Evolutionary conservation across 176 grass and related monocot genomes (phyloP).

Genomic region (Olyra latifolia): DNA sequence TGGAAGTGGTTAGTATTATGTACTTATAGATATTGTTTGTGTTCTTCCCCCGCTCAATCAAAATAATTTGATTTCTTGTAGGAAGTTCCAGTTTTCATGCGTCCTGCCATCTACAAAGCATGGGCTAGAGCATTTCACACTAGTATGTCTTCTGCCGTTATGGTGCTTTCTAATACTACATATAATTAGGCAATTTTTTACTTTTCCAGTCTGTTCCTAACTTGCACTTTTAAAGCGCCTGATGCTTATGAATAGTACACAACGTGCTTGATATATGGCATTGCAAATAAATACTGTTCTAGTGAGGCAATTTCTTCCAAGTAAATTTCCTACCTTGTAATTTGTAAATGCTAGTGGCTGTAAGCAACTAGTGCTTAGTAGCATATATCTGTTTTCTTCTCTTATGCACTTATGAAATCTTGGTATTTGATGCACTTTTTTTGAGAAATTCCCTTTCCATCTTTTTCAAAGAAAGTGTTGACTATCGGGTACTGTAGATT

Average conservation of each 20-base stretch:
- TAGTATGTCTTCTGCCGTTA: constrained; percentile 34
- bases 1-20: constrained; percentile 60
- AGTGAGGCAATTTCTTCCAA: not conserved
- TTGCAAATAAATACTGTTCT: not conserved
- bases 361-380: not conserved
- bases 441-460: not conserved
- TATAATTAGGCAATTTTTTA: not conserved
- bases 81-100: constrained; percentile 64
- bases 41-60: constrained; percentile 3
- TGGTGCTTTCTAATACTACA: not conserved
- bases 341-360: not conserved
- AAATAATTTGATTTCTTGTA: constrained; percentile 18
- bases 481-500: constrained; percentile 49
- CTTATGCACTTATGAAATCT: not conserved
- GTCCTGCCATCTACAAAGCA: constrained; percentile 60
- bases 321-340: not conserved
- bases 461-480: not conserved
- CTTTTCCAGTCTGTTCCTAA: not conserved
- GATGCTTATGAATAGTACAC: not conserved
- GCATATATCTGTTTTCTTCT: not conserved
- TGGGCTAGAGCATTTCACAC: constrained; percentile 85
- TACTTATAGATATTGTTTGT: not conserved
- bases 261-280: not conserved
- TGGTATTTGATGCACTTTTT: not conserved
- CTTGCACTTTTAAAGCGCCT: not conserved